Conservation (phyloP, 2,329 filamentous ascomycete genomes). For the Diaporthe sp. region DNA sequence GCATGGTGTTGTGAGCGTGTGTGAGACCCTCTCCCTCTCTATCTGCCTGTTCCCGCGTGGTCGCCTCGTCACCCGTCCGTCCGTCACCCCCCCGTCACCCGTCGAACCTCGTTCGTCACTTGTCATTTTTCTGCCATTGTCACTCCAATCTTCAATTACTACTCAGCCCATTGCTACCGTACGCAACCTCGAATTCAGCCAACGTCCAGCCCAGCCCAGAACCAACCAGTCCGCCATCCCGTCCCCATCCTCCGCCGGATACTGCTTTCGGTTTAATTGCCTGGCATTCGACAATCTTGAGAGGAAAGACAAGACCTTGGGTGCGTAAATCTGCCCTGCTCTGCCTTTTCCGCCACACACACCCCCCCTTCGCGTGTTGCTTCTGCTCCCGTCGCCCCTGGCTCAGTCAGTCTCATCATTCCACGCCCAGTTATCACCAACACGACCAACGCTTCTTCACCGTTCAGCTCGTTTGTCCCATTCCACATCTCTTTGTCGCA, state of each 20-base stretch:
- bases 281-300: not conserved
- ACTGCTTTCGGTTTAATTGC: slow-evolving; percentile 16
- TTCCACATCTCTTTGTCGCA: slow-evolving; percentile 9
- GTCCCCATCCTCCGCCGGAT: slow-evolving; percentile 4
- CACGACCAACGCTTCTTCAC: slow-evolving; percentile 15
- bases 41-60: slow-evolving; percentile 26
- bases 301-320: slow-evolving; percentile 10
- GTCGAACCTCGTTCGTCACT: slow-evolving; percentile 8
- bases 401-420: slow-evolving; percentile 19
- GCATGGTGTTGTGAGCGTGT: slow-evolving; percentile 15
- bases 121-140: slow-evolving; percentile 19
- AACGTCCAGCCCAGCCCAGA: slow-evolving; percentile 1
- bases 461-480: slow-evolving; percentile 10
- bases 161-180: not conserved
- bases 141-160: slow-evolving; percentile 10
- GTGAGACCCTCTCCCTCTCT: not conserved
- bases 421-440: slow-evolving; percentile 10
- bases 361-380: not conserved
- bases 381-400: slow-evolving; percentile 6
- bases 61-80: slow-evolving; percentile 26
- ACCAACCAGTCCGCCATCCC: slow-evolving; percentile 9
- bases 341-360: not conserved
- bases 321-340: slow-evolving; percentile 2
- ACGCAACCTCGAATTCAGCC: not conserved
- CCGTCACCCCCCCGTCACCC: slow-evolving; percentile 1